Percentiles rank a stretch among this genome's conserved stretches.
Conservation (phyloP, 1,284 basidiomycete species). For the Spongiforma sp. region DNA sequence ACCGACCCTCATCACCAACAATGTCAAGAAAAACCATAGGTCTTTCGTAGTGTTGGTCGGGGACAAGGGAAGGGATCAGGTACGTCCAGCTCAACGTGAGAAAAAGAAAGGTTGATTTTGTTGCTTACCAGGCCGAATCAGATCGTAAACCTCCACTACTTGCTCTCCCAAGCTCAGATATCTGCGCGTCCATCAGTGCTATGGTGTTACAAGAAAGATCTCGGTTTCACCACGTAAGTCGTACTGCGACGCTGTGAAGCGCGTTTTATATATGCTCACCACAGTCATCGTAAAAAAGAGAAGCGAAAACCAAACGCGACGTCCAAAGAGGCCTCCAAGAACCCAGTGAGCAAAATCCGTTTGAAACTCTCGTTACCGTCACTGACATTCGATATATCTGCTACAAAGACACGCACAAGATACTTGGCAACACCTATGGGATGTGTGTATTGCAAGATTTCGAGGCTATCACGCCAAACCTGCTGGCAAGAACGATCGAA, state of each 20-base stretch:
- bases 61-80: constrained; percentile 94
- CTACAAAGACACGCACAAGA: constrained; percentile 96
- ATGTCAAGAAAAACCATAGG: constrained; percentile 91
- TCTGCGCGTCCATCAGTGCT: constrained; percentile 90
- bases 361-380: constrained; percentile 98
- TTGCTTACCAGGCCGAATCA: constrained; percentile 36
- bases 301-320: constrained; percentile 94
- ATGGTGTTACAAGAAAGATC: constrained; percentile 98
- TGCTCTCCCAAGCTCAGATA: constrained; percentile 90
- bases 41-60: constrained; percentile 98
- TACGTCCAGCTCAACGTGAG: constrained; percentile 36
- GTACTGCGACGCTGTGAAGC: neutral
- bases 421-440: constrained; percentile 97
- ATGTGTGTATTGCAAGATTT: constrained; percentile 99
- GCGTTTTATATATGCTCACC: too few relatives aligned
- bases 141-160: constrained; percentile 96
- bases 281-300: constrained; percentile 98
- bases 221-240: constrained; percentile 88
- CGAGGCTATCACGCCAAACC: constrained; percentile 97
- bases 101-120: too few relatives aligned
- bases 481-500: constrained; percentile 97
- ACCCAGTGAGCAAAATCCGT: constrained; percentile 94
- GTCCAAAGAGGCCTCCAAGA: constrained; percentile 94
- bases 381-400: constrained; percentile 99
- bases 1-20: constrained; percentile 91